These are phyloP conservation scores for Gaeumannomyces tritici DNA, from an alignment of 2,329 filamentous ascomycete species.

Conservation along the genomic window DNA sequence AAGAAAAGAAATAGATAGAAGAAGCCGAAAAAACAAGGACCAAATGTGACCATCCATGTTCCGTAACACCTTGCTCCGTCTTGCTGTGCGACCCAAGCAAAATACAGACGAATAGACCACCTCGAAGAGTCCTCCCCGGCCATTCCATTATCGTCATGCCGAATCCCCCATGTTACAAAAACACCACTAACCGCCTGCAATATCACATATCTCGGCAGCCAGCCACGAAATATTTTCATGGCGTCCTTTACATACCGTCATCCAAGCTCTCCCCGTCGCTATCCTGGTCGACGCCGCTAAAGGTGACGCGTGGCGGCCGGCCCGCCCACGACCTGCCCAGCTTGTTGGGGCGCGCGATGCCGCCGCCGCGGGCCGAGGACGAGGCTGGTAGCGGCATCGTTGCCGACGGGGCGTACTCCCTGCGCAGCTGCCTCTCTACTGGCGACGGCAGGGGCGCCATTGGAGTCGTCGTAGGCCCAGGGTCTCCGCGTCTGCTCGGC, in stretches of 20 bases:
- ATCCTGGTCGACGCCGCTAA: constrained; percentile 1
- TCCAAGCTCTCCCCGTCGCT: not conserved
- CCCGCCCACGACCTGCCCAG: constrained; percentile 3
- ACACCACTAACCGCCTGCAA: not conserved
- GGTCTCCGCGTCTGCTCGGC: not conserved
- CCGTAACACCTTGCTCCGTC: not conserved
- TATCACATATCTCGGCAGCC: not conserved
- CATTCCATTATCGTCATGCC: not conserved
- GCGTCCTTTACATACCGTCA: not conserved
- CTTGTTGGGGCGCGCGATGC: not conserved
- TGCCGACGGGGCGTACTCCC: constrained; percentile 7
- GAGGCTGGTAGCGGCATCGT: not conserved
- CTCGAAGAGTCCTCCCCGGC: not conserved
- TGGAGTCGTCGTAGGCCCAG: constrained; percentile 10
- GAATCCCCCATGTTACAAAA: not conserved
- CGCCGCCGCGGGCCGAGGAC: not conserved
- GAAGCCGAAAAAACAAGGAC: not conserved
- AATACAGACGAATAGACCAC: not conserved
- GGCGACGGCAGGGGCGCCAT: constrained; percentile 12
- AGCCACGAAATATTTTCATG: no score
- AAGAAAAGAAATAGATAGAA: not conserved
- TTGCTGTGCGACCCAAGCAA: no score
- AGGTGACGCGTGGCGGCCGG: constrained; percentile 8
- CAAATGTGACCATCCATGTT: not conserved
- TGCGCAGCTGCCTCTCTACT: constrained; percentile 13